These are phyloP conservation scores for Diaporthe sp. DNA, from an alignment of 2,329 filamentous ascomycete species.

Conservation along the genomic window DNA sequence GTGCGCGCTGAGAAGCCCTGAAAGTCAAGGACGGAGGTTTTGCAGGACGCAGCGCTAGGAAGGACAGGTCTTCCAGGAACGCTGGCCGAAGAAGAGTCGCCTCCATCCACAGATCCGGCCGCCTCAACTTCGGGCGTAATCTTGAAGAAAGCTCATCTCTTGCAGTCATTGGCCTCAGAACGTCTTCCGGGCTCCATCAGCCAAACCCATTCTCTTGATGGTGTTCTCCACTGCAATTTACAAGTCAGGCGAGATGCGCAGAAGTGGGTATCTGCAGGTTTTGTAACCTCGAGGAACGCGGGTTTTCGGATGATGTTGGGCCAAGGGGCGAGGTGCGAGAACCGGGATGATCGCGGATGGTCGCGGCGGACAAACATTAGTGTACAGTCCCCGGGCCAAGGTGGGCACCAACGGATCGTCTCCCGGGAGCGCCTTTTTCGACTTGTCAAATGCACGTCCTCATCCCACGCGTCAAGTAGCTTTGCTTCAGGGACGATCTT, in stretches of 20 bases:
- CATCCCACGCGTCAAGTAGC: neutral
- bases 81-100: neutral
- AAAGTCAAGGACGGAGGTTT: neutral
- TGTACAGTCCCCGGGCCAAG: neutral
- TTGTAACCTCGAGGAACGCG: neutral
- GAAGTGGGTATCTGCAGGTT: constrained; percentile 28
- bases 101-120: neutral
- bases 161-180: neutral
- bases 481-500: neutral
- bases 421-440: neutral
- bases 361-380: constrained; percentile 6
- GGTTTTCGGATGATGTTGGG: constrained; percentile 5
- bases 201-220: constrained; percentile 8
- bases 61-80: neutral
- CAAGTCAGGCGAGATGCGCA: constrained; percentile 5
- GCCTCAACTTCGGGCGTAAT: neutral
- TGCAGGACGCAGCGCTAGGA: neutral
- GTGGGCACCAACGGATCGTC: neutral
- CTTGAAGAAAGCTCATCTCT: neutral
- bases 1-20: neutral
- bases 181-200: neutral
- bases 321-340: neutral
- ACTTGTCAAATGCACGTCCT: neutral
- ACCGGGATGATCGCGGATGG: constrained; percentile 5
- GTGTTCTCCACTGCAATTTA: constrained; percentile 23